A percentile compares a stretch with the other conserved stretches of the same genome.
Conservation (phyloP, 1,284 basidiomycete species). For the Pseudozyma flocculosa region DNA sequence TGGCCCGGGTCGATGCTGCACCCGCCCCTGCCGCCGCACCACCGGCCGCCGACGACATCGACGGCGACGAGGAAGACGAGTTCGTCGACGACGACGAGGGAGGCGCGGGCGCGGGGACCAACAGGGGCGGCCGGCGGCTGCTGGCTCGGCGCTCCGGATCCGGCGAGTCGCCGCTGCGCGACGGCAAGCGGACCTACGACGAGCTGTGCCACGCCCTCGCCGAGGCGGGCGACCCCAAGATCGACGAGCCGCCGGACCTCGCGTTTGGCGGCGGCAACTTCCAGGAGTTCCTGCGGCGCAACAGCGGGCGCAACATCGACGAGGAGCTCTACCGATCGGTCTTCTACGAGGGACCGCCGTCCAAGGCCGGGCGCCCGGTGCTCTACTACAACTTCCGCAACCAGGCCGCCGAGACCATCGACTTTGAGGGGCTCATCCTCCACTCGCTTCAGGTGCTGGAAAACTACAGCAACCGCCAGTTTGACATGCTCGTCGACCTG, state of each 20-base stretch:
- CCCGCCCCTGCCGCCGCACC: background rate
- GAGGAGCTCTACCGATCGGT: slow-evolving; percentile 37
- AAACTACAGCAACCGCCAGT: slow-evolving; percentile 23
- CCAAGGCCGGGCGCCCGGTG: slow-evolving; percentile 58
- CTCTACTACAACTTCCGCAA: slow-evolving; percentile 61
- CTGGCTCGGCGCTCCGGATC: too few species aligned
- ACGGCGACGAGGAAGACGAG: too few species aligned
- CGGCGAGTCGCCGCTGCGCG: background rate
- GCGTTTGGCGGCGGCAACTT: slow-evolving; percentile 25
- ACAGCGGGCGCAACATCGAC: slow-evolving; percentile 40
- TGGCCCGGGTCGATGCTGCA: slow-evolving; percentile 12
- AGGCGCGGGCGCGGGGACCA: too few species aligned
- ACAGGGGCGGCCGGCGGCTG: too few species aligned
- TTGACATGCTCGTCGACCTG: slow-evolving; percentile 43
- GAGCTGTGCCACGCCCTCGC: slow-evolving; percentile 39
- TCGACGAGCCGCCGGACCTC: slow-evolving; percentile 22
- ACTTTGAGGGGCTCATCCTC: slow-evolving; percentile 75
- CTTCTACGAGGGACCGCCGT: slow-evolving; percentile 42
- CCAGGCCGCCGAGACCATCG: slow-evolving; percentile 77
- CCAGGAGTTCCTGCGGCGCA: slow-evolving; percentile 43
- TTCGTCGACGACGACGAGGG: too few species aligned
- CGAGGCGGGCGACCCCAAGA: slow-evolving; percentile 36
- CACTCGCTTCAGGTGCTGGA: slow-evolving; percentile 43
- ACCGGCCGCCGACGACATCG: too few species aligned
- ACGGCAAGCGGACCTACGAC: slow-evolving; percentile 33